Base-by-base conservation (phyloP, 257 asterid genomes). In the Salvia rosmarinus region DNA sequence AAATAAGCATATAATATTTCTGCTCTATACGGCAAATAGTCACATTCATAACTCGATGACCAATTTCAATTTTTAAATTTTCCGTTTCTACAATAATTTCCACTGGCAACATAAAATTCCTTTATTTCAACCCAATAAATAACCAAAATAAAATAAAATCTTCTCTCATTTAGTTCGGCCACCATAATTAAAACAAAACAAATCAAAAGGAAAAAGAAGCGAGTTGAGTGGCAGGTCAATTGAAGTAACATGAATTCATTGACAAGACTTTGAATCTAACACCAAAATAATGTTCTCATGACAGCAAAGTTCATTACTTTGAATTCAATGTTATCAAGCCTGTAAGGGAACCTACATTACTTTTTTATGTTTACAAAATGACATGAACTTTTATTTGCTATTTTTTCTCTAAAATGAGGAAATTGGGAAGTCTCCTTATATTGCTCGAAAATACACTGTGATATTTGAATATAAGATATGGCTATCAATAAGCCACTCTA, bases 201-300 rank as follows among this genome's bases (percentile, higher is more conserved):
- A 20, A 6, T 1, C 1, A 13, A 55, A 21, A 20, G 3, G 7
- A 0, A 0, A 12, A 59, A 46, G 6, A 39, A 56, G 43, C 56
- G 56, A 14, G 46, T 57, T 11, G 67, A 47, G 52, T 19, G 55
- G 62, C 19, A 32, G 55, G 49, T 59, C 21, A 16, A 30, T 43
- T 34, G 60, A 25, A 46, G 60, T 28, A 43, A n/a, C n/a, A n/a
- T n/a, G n/a, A 44, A 52, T 68, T 54, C 16, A 54, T 54, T 39
- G 28, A 21, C 19, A 21, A 50, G 72, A 47, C 60, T 28, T 68
- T 52, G 21, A 21, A 56, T 8, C 30, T 19, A 20, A 54, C 40
- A n/a, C 62, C 30, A 19, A 11, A 43, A 43, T 23, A 59, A 47
- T 12, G 7, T 1, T 17, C 42, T 40, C 9, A 44, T 12, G 68